Conservation (phyloP, 176 grass and related monocot genomes). For the Coix lacrymajobi region DNA sequence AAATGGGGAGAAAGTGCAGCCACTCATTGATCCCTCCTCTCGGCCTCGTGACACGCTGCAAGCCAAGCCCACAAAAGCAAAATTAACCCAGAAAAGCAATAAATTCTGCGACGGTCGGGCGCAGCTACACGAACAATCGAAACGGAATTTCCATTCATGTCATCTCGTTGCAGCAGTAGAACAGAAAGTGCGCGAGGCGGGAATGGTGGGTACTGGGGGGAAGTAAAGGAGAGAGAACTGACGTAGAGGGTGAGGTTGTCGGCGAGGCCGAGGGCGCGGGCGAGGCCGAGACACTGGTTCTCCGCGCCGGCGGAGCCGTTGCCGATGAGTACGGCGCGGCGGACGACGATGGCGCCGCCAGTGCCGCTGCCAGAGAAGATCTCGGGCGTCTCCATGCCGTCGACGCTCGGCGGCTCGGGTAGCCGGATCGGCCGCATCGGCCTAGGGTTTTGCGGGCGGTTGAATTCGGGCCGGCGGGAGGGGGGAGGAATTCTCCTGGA, state of each 20-base stretch:
- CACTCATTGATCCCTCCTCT: slow-evolving; percentile 83
- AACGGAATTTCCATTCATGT: neutral
- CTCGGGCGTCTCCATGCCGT: slow-evolving; percentile 59
- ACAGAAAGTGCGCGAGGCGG: neutral
- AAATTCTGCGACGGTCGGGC: neutral
- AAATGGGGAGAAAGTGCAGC: slow-evolving; percentile 70
- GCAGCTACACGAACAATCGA: neutral
- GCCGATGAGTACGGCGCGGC: slow-evolving; percentile 70
- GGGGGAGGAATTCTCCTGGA: neutral
- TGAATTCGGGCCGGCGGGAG: slow-evolving; percentile 6
- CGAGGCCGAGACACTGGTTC: slow-evolving; percentile 88
- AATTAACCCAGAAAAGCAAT: neutral
- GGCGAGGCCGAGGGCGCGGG: slow-evolving; percentile 77
- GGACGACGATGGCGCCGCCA: slow-evolving; percentile 51
- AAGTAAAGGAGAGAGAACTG: neutral
- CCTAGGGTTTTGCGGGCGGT: slow-evolving; percentile 17
- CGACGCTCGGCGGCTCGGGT: slow-evolving; percentile 64
- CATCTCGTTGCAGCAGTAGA: neutral
- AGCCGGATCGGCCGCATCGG: slow-evolving; percentile 85
- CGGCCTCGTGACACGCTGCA: slow-evolving; percentile 81
- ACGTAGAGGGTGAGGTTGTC: slow-evolving; percentile 69
- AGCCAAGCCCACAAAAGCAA: neutral
- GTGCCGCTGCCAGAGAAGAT: slow-evolving; percentile 61
- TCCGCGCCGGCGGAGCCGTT: slow-evolving; percentile 75
- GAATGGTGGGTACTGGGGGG: neutral